Conservation (phyloP, 2,329 filamentous ascomycete genomes). For the Fusarium agapanthi region DNA sequence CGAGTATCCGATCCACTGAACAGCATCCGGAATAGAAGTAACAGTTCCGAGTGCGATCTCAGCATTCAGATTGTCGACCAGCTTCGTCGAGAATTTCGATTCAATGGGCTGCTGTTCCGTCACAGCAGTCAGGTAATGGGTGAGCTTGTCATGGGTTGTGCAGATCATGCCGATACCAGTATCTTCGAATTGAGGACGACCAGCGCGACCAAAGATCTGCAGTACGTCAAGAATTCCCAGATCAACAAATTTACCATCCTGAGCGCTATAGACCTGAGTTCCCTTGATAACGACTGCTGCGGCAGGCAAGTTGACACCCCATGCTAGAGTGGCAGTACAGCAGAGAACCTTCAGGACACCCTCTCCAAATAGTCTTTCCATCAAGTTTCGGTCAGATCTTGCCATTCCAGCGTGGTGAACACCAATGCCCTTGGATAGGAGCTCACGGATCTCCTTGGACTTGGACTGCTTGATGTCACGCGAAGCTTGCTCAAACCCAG, state of each 20-base stretch:
- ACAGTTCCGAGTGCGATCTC: conserved; percentile 95
- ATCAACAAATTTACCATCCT: conserved; percentile 96
- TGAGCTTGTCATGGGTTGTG: conserved; percentile 91
- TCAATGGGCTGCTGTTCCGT: conserved; percentile 98
- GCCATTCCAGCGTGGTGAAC: conserved; percentile 98
- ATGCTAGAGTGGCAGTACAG: conserved; percentile 96
- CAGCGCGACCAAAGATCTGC: conserved; percentile 98
- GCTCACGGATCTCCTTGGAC: conserved; percentile 85
- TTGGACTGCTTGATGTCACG: conserved; percentile 87
- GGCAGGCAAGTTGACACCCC: conserved; percentile 98
- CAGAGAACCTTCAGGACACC: conserved; percentile 97
- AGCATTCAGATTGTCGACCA: conserved; percentile 96
- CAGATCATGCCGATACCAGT: conserved; percentile 98
- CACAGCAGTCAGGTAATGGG: conserved; percentile 90
- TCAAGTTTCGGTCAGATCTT: conserved; percentile 91
- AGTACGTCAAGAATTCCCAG: conserved; percentile 95
- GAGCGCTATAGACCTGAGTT: conserved; percentile 94
- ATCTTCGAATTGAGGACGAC: conserved; percentile 96
- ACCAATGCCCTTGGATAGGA: conserved; percentile 89
- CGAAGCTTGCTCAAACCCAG: conserved; percentile 80
- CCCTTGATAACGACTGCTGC: conserved; percentile 98
- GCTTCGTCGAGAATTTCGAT: conserved; percentile 90
- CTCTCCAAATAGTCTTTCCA: conserved; percentile 89
- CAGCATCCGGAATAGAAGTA: conserved; percentile 90
- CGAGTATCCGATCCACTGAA: conserved; percentile 97